A percentile compares a stretch with the other conserved stretches of the same genome.
Evolutionary conservation across 2,329 filamentous ascomycete species (phyloP).

Genomic region (Hymenoscyphus scutula): DNA sequence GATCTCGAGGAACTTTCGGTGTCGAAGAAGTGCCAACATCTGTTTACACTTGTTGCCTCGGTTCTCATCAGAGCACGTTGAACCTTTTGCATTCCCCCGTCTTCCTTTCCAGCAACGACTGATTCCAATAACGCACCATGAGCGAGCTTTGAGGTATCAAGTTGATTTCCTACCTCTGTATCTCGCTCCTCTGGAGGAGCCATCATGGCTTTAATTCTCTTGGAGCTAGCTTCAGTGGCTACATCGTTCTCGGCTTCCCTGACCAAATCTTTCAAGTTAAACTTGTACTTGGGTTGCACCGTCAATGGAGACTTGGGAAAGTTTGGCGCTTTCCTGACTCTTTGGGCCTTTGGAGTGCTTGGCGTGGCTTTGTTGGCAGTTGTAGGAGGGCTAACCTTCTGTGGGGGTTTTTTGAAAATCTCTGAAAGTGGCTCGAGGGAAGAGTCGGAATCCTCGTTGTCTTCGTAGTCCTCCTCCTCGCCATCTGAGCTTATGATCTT

Average conservation of each 20-base stretch:
- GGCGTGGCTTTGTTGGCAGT: neutral
- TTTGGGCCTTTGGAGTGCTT: slow-evolving; percentile 3
- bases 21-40: slow-evolving; percentile 57
- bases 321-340: neutral
- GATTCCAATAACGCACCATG: slow-evolving; percentile 43
- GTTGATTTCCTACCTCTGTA: slow-evolving; percentile 9
- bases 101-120: slow-evolving; percentile 43
- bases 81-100: slow-evolving; percentile 45
- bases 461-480: neutral
- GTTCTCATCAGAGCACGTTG: slow-evolving; percentile 58
- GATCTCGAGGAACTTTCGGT: slow-evolving; percentile 13
- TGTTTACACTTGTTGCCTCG: slow-evolving; percentile 53
- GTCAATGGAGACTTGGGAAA: slow-evolving; percentile 46
- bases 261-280: slow-evolving; percentile 61
- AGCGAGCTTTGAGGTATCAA: slow-evolving; percentile 10
- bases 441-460: slow-evolving; percentile 7
- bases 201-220: slow-evolving; percentile 37
- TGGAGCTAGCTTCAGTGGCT: slow-evolving; percentile 55
- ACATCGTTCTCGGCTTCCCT: slow-evolving; percentile 58
- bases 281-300: slow-evolving; percentile 56
- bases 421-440: neutral
- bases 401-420: neutral
- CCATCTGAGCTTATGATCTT: slow-evolving; percentile 9
- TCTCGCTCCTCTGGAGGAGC: slow-evolving; percentile 27
- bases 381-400: neutral